Evolutionary conservation across 2,329 filamentous ascomycete genomes (phyloP).

Genomic region (Colletotrichum somersetense): DNA sequence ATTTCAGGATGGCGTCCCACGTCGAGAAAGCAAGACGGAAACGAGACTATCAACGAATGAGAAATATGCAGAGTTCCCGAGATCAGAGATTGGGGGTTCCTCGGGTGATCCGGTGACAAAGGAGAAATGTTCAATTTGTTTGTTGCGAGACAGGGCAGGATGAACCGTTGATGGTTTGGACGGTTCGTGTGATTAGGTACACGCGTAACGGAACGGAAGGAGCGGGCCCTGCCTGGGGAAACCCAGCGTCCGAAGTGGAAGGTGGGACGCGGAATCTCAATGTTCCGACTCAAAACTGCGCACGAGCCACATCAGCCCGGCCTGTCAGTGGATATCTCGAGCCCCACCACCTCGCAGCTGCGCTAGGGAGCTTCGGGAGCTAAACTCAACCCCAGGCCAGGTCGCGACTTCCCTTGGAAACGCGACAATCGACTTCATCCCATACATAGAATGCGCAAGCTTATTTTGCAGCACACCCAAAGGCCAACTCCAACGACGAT

Average conservation of each 20-base stretch:
- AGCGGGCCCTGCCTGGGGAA: background rate
- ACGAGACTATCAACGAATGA: too few relatives aligned
- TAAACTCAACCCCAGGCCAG: conserved; percentile 22
- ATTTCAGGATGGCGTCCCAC: background rate
- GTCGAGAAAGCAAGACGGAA: background rate
- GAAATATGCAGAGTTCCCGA: background rate
- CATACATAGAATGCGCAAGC: conserved; percentile 33
- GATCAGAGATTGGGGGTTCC: background rate
- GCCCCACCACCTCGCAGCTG: conserved; percentile 24
- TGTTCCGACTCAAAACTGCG: background rate
- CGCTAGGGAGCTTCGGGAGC: conserved; percentile 37
- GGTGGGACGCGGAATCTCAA: background rate
- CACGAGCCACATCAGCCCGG: conserved; percentile 5
- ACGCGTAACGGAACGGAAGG: too few relatives aligned
- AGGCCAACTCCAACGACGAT: background rate
- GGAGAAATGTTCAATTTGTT: background rate
- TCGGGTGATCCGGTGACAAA: background rate
- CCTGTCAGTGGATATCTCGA: conserved; percentile 30
- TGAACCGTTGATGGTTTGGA: background rate
- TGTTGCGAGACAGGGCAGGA: background rate
- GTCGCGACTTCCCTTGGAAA: conserved; percentile 36
- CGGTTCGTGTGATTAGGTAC: background rate
- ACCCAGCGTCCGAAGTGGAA: background rate
- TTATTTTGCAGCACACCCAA: conserved; percentile 6
- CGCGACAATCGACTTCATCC: conserved; percentile 35